Conservation (phyloP, 345 rosid species). For the Physaria fendleri region DNA sequence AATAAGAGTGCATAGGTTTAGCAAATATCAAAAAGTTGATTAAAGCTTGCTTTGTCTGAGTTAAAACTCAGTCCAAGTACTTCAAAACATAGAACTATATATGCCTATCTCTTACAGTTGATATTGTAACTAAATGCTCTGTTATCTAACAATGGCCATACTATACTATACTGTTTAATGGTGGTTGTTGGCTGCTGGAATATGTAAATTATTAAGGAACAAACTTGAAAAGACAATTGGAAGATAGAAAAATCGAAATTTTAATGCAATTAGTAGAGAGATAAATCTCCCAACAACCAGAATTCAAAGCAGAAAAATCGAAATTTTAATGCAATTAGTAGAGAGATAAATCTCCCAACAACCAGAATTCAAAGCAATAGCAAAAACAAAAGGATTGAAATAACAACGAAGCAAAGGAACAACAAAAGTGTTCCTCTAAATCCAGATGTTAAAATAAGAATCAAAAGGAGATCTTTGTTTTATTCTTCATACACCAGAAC, state of each 20-base stretch:
- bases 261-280: constrained; percentile 3
- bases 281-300: constrained; percentile 5
- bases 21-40: no score
- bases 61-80: background rate
- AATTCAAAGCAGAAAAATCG: constrained; percentile 16
- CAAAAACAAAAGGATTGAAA: background rate
- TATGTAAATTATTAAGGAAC: background rate
- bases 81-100: background rate
- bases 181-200: background rate
- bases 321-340: no score
- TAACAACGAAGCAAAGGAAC: constrained; percentile 17
- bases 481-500: constrained; percentile 18
- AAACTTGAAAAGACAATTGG: background rate
- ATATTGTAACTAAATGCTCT: background rate
- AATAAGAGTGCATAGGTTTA: no score
- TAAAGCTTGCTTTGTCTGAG: background rate
- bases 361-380: constrained; percentile 11
- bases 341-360: constrained; percentile 2
- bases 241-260: constrained; percentile 1
- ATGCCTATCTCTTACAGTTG: no score
- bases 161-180: background rate
- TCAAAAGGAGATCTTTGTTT: constrained; percentile 19
- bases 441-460: constrained; percentile 10
- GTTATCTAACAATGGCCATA: background rate
- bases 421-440: constrained; percentile 11